Conservation (phyloP, 2,329 filamentous ascomycete genomes). For the Trichoderma sp. region DNA sequence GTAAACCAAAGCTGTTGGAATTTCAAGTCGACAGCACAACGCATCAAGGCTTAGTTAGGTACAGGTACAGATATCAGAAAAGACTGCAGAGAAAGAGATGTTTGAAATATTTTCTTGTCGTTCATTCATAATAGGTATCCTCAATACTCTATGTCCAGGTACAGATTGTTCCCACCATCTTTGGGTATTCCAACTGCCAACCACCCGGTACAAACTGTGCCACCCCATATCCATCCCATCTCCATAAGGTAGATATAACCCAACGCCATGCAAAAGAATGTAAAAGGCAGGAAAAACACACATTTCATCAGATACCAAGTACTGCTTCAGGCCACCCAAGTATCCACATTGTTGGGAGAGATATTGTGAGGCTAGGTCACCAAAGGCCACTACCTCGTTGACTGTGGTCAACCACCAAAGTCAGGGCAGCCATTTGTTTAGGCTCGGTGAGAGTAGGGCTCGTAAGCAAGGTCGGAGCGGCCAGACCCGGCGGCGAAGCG, state of each 20-base stretch:
- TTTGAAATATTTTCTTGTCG: constrained; percentile 17
- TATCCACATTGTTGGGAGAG: neutral
- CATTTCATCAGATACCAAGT: constrained; percentile 6
- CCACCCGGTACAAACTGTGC: constrained; percentile 1
- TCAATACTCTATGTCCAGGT: constrained; percentile 26
- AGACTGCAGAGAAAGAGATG: neutral
- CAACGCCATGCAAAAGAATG: constrained; percentile 29
- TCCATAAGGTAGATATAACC: neutral
- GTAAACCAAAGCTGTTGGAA: neutral
- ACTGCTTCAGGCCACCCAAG: neutral
- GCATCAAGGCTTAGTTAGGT: neutral
- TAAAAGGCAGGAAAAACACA: constrained; percentile 2
- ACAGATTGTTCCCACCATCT: constrained; percentile 27
- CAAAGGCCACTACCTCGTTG: neutral
- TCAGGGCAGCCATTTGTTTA: constrained; percentile 40
- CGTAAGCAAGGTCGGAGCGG: constrained; percentile 60
- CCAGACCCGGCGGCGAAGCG: constrained; percentile 47
- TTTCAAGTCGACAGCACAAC: neutral
- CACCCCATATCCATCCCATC: constrained; percentile 15
- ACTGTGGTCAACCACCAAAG: neutral
- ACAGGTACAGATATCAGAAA: no score
- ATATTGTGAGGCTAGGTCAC: neutral
- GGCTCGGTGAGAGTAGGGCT: constrained; percentile 63
- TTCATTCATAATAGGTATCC: constrained; percentile 26
- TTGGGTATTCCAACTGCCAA: constrained; percentile 27